Base-by-base conservation (phyloP, 176 grass and related monocot genomes). In the Stipa capillata region DNA sequence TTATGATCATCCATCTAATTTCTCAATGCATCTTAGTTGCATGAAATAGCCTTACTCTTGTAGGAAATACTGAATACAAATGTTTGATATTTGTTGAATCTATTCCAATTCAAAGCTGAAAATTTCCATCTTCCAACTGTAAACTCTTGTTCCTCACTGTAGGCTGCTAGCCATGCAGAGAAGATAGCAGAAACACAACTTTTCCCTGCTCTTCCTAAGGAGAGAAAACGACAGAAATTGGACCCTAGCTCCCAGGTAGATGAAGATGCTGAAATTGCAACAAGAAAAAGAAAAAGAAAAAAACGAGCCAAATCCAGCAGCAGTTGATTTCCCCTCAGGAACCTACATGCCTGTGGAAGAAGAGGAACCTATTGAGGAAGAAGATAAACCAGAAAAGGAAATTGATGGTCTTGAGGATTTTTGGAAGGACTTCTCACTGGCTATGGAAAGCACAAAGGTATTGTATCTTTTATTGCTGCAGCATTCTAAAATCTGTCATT, bases 381-480 rank as follows among this genome's bases (percentile, higher is more conserved):
- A 83, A 44, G 80, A 89, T 73, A 33, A 78, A 61, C 40, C 53
- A 44, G 74, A 78, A 86, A 85, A 80, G 4, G 81, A 89, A 70
- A 89, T 60, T 82, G 96, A 99, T 87, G 92, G 83, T 59, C 71
- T 98, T 20, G 91, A 98, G 23, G 92, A 94, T 85, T 64, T 94
- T 54, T 97, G 92, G 95, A 97, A 90, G 58, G 95, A 94, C 63
- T 92, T 90, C 74, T 88, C 95, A 42, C 14, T 97, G 74, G 92
- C 95, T 68, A 80, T 94, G 81, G 92, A 97, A 82, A 92, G 81
- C 75, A 74, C 95, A 64, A 97, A 92, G 95, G 95, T 97, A 76
- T 65, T 80, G 23, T 82, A 24, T 49, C 35, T 65, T 48, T 8
- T 75, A 21, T 39, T 73, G 50, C 64, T 68, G 33, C 25, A 60